Evolutionary conservation across 1,284 basidiomycete genomes (phyloP), one percentile per base, ranked within the genome.

Genomic region (Cystobasidium pallidum): DNA sequence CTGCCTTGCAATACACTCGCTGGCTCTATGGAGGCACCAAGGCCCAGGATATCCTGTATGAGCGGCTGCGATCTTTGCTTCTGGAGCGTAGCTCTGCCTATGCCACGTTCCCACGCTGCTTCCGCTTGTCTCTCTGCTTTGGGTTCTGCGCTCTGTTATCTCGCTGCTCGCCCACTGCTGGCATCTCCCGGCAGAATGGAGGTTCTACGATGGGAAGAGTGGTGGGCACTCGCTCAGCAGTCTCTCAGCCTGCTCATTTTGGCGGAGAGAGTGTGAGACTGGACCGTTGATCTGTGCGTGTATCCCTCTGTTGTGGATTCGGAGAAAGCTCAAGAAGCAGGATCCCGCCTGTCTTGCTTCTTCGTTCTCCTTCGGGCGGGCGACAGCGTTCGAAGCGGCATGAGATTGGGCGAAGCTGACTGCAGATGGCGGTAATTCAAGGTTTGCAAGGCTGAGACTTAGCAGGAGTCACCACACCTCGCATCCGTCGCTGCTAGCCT

Each of bases 121-220:
- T 49, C 34, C 39, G 45, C 62, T 51, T 64, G 47, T 64, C 62
- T 64, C 62, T 13, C 47, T 64, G 43, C 62, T 64, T 64, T 28
- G 62, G 62, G 30, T 51, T 64, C 43, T 64, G 62, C 62, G 62
- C 62, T 64, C 62, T 49, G 6, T 15, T 3, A 11, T 64, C 24
- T 64, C n/a, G 32, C 62, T 51, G 62, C 21, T 39, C 7, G 24
- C 32, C 36, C 45, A 32, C 62, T 64, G 62, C 62, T 64, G 15
- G 62, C 62, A 64, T 64, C 62, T 64, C 62, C 62, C 19, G 62
- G 62, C 54, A 34, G 51, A 19, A 36, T 57, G 30, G 32, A 34
- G 54, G 19, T 57, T 10, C 26, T 57, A n/a, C n/a, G 54, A 54
- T 13, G 30, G 26, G 32, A 34, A 19, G 28, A 34, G 54, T 17